Conservation (phyloP, 2,329 filamentous ascomycete genomes). For the Dothiorella sarmentorum region DNA sequence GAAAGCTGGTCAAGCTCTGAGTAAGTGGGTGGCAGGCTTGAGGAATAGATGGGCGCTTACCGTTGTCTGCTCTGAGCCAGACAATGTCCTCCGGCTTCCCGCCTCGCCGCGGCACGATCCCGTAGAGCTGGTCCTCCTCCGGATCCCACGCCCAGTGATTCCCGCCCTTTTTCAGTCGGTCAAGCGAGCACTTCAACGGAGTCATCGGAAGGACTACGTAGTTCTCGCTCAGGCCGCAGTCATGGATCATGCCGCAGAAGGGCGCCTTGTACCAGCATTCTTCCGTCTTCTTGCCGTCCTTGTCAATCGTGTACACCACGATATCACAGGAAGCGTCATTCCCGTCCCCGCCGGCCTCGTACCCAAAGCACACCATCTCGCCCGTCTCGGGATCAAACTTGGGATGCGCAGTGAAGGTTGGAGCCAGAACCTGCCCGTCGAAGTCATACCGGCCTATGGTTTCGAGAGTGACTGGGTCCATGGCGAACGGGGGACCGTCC, state of each 20-base stretch:
- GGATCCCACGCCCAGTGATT: slow-evolving; percentile 44
- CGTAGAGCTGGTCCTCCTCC: slow-evolving; percentile 55
- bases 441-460: slow-evolving; percentile 41
- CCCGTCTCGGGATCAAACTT: slow-evolving; percentile 44
- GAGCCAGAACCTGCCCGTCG: slow-evolving; percentile 36
- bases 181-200: slow-evolving; percentile 35
- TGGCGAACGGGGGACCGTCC: slow-evolving; percentile 37
- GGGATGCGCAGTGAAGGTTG: slow-evolving; percentile 45
- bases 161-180: slow-evolving; percentile 37
- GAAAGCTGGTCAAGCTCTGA: slow-evolving; percentile 28
- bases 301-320: slow-evolving; percentile 40
- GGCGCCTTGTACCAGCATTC: slow-evolving; percentile 42
- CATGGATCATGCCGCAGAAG: slow-evolving; percentile 40
- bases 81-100: slow-evolving; percentile 52
- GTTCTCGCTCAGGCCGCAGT: slow-evolving; percentile 40
- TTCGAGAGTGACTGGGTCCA: slow-evolving; percentile 41
- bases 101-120: slow-evolving; percentile 50
- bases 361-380: slow-evolving; percentile 43
- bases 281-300: slow-evolving; percentile 36
- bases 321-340: slow-evolving; percentile 36
- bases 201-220: slow-evolving; percentile 39
- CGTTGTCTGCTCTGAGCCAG: slow-evolving; percentile 52
- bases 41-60: slow-evolving; percentile 29
- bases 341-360: slow-evolving; percentile 40
- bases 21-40: slow-evolving; percentile 2